phyloP scores from a whole-genome alignment of 345 rosid species.

The Populus davidiana region DNA sequence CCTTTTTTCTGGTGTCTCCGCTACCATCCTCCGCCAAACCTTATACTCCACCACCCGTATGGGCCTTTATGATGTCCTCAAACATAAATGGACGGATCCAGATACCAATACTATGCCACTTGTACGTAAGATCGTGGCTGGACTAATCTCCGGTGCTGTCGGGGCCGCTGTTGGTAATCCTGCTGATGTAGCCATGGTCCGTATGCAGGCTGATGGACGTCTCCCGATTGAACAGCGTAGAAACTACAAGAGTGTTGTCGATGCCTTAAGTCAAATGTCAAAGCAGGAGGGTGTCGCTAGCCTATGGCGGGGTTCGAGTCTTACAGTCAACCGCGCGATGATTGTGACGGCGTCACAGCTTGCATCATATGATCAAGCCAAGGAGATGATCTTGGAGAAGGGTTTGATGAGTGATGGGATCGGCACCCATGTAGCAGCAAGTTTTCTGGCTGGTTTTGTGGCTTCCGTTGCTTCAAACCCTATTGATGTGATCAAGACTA shows the following conservation, averaged over 20 bases:
- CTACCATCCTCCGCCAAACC: slow-evolving; percentile 18
- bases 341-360: slow-evolving; percentile 20
- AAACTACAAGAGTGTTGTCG: slow-evolving; percentile 17
- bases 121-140: not conserved
- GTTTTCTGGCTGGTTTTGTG: slow-evolving; percentile 15
- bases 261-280: slow-evolving; percentile 18
- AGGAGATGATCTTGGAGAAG: slow-evolving; percentile 14
- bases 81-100: slow-evolving; percentile 10
- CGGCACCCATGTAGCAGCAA: slow-evolving; percentile 14
- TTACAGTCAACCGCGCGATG: slow-evolving; percentile 15
- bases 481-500: slow-evolving; percentile 23
- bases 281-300: slow-evolving; percentile 17
- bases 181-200: slow-evolving; percentile 18
- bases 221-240: slow-evolving; percentile 13
- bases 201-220: slow-evolving; percentile 23
- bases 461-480: slow-evolving; percentile 23
- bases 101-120: slow-evolving; percentile 8
- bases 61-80: slow-evolving; percentile 17
- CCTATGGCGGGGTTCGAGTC: slow-evolving; percentile 11
- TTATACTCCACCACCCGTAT: slow-evolving; percentile 20
- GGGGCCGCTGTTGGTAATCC: slow-evolving; percentile 19
- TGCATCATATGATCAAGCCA: slow-evolving; percentile 14
- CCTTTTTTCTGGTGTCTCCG: slow-evolving; percentile 13
- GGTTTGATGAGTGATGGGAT: slow-evolving; percentile 20
- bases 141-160: slow-evolving; percentile 8